Conservation (phyloP, 2,329 filamentous ascomycete genomes). For the Parascedosporium putredinis region DNA sequence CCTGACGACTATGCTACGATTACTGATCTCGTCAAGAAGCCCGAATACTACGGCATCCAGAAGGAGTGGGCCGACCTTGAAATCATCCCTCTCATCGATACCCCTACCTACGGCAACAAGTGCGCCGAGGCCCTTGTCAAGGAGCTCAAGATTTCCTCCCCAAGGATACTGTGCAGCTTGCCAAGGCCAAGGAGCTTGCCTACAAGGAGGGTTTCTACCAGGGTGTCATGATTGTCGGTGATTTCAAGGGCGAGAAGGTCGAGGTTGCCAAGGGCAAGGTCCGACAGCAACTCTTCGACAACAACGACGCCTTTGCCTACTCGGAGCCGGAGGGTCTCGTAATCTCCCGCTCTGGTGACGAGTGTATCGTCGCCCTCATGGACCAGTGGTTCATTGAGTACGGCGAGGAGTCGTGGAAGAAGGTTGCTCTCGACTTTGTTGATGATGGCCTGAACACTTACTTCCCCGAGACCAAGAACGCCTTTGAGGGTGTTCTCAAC, state of each 20-base stretch:
- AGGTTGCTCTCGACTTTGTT: conserved; percentile 62
- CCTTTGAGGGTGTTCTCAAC: conserved; percentile 73
- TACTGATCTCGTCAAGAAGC: conserved; percentile 82
- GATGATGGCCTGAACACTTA: conserved; percentile 70
- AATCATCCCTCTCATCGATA: conserved; percentile 80
- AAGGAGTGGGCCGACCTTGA: conserved; percentile 94
- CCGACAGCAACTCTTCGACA: conserved; percentile 63
- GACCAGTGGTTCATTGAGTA: conserved; percentile 99
- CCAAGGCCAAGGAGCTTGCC: conserved; percentile 87
- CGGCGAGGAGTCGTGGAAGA: conserved; percentile 79
- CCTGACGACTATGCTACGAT: conserved; percentile 88
- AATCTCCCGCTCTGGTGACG: conserved; percentile 78
- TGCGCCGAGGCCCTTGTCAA: conserved; percentile 77
- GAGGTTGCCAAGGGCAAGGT: conserved; percentile 82
- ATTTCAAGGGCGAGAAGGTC: conserved; percentile 80
- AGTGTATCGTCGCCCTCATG: conserved; percentile 84
- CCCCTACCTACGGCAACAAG: conserved; percentile 76
- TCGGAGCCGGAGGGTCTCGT: conserved; percentile 88
- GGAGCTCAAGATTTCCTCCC: conserved; percentile 91
- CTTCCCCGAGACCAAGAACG: conserved; percentile 63
- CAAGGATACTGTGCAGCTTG: conserved; percentile 81
- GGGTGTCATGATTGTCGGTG: conserved; percentile 77
- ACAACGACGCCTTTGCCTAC: conserved; percentile 76
- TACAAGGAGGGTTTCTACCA: conserved; percentile 99
- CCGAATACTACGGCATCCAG: conserved; percentile 91